Evolutionary conservation across 129 eudicot genomes (phyloP), one percentile per base, ranked within the genome.

Genomic region (Pittosporum tobira): DNA sequence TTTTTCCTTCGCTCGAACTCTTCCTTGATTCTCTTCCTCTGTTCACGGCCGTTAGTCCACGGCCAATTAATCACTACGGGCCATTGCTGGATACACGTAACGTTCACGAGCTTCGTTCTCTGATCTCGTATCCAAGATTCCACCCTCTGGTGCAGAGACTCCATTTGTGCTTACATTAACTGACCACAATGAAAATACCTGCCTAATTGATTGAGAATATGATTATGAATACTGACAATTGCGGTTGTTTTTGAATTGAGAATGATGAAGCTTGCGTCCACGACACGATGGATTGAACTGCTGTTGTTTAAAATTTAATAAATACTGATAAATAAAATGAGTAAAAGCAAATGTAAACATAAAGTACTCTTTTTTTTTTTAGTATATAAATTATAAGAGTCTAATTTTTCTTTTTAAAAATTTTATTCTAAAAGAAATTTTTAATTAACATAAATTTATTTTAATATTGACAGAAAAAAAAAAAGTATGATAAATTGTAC

Each of bases 61-160:
- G 99, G 99, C 96, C 96, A 93, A 68, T 82, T 77, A 63, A 86
- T 79, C 16, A 59, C 68, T 25, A 69, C 47, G 51, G 80, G 76
- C 84, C 93, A 80, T 54, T 76, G 82, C 48, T 66, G 94, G 40
- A 84, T 85, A 87, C 88, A 83, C 15, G 77, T 71, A 27, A 82
- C 83, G 49, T 66, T 75, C 47, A 83, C 61, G 48, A 91, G 69
- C 84, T 65, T 93, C 38, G 84, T 52, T 27, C 84, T 66, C 51
- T 87, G 99, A 76, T 84, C 99, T 70, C 78, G 83, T 72, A 93
- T 81, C 99, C 99, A 93, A 55, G 94, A 61, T 63, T 93, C 99
- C 21, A 93, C 81, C 64, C 75, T 60, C 48, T 79, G 79, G 29
- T 93, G 96, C 31, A 87, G 38, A 22, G 84, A 66, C 67, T 79